Base-by-base conservation (phyloP, 2,329 filamentous ascomycete genomes). In the Aspergillaceae sp. region DNA sequence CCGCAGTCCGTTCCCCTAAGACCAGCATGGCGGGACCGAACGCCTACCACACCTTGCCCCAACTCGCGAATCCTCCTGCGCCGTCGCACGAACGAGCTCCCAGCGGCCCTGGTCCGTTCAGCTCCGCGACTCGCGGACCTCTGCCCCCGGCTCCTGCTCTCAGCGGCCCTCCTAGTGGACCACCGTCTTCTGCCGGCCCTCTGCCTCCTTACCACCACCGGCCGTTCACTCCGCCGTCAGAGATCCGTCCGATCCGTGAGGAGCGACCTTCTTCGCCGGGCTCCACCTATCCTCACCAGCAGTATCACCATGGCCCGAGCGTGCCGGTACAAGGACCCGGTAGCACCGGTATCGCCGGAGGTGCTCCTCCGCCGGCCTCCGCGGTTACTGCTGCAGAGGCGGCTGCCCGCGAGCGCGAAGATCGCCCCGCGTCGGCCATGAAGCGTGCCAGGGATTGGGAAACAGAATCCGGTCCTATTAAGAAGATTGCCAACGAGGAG, bases 371-470 rank as follows among this genome's bases (percentile, higher is more conserved):
- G 8, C 83, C 83, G 52, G 77, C 83, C 29, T 78, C 80, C 49
- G 80, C 82, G 42, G 67, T 79, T 33, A 81, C 80, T 48, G 80
- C 84, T 40, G 82, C 84, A 41, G 84, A 91, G 59, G 77, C 79
- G 48, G 78, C 80, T 27, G 75, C 79, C 49, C 84, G 79, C 43
- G 79, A 83, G 41, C 67, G 76, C 50, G 85, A 94, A 46, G 79
- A 83, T 37, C 79, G 89, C n/a, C 87, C 89, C 11, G 70, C 84
- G 1, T 94, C 88, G 34, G 85, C 74, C 2, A 75, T 87, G 47
- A 98, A 98, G 76, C 81, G 92, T 48, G 78, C 83, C 64, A 83
- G 90, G 42, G 92, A 97, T 60, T 96, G 92, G 90, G 92, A 97
- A 55, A 85, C 91, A 33, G 88, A 94, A 33, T 71, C 82, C 3